Evolutionary conservation across 78 protist genomes (phyloP), one percentile per base, ranked within the genome.

Genomic region (slime mould (Dictyostelium discoideum)): DNA sequence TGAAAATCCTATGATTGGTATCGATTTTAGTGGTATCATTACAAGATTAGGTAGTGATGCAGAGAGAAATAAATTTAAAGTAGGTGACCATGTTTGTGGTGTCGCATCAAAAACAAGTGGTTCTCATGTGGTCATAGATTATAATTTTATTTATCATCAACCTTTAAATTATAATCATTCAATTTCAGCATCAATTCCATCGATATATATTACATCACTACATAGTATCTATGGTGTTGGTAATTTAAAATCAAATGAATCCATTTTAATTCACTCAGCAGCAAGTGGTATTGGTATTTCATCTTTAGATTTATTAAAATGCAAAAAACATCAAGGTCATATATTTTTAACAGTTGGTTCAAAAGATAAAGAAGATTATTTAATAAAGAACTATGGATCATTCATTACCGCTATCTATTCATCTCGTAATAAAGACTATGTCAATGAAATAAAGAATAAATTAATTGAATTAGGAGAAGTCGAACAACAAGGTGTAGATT

Each of bases 271-370:
- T 57, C 90, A 85, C 16, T 44, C 83, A 44, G 90, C 82, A 5
- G 26, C 82, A 1, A 69, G 81, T 44, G 81, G 81, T 46, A n/a
- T 69, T 26, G 90, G 83, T 44, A 3, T 85, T 2, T 22, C 98
- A 2, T 96, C 97, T 1, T 63, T 97, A 50, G 89, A 97, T 24
- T 74, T 97, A 42, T 96, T 93, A 32, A 97, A 96, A 81, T 50
- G 57, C 9, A 60, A 37, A 6, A 54, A 97, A 95, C 24, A 22
- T 9, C 24, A 63, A 37, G 50, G n/a, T 22, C 3, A 44, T 42
- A 44, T 85, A 44, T 82, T 82, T 54, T 18, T 82, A 50, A 82
- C 86, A 16, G 86, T 82, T 26, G 86, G 86, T 7, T 54, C 86
- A 82, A 29, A 82, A 82, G 86, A 82, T 3, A 82, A 82, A 54